phyloP scores from a whole-genome alignment of 805 yeast species.

The Diddensiella transvaalensis region DNA sequence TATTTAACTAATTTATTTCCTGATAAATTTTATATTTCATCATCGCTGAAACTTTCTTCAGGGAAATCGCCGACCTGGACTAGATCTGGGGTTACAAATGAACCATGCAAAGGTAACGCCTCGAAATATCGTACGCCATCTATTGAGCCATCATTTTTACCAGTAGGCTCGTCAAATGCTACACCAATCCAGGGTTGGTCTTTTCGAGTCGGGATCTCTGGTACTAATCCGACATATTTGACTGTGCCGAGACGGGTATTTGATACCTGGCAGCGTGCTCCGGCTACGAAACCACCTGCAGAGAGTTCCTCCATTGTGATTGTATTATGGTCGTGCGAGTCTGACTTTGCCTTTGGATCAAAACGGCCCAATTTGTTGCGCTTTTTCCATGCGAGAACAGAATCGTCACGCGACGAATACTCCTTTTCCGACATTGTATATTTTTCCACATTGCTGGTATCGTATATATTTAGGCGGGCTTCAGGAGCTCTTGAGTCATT shows the following conservation, averaged over 20 bases:
- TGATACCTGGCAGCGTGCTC: constrained; percentile 35
- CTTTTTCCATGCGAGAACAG: constrained; percentile 77
- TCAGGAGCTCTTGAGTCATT: constrained; percentile 33
- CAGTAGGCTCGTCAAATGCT: constrained; percentile 79
- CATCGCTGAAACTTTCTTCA: constrained; percentile 48
- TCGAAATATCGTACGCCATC: constrained; percentile 58
- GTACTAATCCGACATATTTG: constrained; percentile 63
- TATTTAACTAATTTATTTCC: not conserved
- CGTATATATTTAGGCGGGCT: constrained; percentile 31
- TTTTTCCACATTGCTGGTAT: constrained; percentile 36
- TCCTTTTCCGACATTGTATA: constrained; percentile 54
- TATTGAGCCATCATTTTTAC: constrained; percentile 78
- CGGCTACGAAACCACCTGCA: constrained; percentile 17
- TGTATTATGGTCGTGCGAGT: constrained; percentile 16
- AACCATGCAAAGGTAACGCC: constrained; percentile 59
- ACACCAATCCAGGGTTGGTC: constrained; percentile 70
- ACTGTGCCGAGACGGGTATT: constrained; percentile 66
- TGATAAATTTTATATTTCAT: constrained; percentile 22
- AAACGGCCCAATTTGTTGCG: constrained; percentile 67
- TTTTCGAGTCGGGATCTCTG: constrained; percentile 48
- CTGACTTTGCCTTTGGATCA: constrained; percentile 45
- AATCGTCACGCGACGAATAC: constrained; percentile 55
- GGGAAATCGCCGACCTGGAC: constrained; percentile 71
- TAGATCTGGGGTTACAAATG: constrained; percentile 66
- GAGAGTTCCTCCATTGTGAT: constrained; percentile 9